These are phyloP conservation scores for Leishmania braziliensis DNA, from an alignment of 208 protist genomes.

Conservation along the genomic window DNA sequence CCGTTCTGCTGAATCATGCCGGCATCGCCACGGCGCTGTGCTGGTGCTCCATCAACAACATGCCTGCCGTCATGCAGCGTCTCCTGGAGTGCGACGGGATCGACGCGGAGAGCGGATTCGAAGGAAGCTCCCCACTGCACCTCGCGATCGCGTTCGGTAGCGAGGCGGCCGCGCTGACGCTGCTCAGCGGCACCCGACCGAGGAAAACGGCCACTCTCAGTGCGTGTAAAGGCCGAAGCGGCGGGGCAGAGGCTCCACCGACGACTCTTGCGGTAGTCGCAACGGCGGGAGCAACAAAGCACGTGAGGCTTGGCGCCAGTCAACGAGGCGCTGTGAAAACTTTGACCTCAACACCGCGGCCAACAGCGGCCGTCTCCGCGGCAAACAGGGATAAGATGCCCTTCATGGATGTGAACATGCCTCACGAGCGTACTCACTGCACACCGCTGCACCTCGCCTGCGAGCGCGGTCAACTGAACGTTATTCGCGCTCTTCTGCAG, in stretches of 20 bases:
- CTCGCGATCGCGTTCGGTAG: slow-evolving; percentile 72
- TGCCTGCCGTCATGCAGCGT: slow-evolving; percentile 53
- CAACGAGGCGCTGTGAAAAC: neutral
- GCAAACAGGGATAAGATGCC: slow-evolving; percentile 21
- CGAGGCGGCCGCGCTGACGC: slow-evolving; percentile 56
- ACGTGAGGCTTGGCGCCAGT: neutral
- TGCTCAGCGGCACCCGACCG: slow-evolving; percentile 43
- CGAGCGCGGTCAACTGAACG: slow-evolving; percentile 58
- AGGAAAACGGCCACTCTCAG: slow-evolving; percentile 3
- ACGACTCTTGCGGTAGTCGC: neutral
- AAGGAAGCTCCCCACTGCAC: slow-evolving; percentile 70
- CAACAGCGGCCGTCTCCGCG: neutral
- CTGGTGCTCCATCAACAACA: slow-evolving; percentile 83
- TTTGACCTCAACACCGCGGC: neutral
- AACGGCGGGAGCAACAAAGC: neutral
- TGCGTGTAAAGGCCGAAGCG: neutral
- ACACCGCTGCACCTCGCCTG: slow-evolving; percentile 84
- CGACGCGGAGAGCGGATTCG: slow-evolving; percentile 54
- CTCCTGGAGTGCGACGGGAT: slow-evolving; percentile 59
- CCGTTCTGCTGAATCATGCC: slow-evolving; percentile 69
- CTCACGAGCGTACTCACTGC: slow-evolving; percentile 64
- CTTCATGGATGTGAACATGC: slow-evolving; percentile 70
- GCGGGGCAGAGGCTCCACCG: neutral
- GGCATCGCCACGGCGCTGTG: slow-evolving; percentile 77
- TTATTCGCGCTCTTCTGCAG: slow-evolving; percentile 54